Conservation (phyloP, 345 rosid species). For the Trapa bicornis region DNA sequence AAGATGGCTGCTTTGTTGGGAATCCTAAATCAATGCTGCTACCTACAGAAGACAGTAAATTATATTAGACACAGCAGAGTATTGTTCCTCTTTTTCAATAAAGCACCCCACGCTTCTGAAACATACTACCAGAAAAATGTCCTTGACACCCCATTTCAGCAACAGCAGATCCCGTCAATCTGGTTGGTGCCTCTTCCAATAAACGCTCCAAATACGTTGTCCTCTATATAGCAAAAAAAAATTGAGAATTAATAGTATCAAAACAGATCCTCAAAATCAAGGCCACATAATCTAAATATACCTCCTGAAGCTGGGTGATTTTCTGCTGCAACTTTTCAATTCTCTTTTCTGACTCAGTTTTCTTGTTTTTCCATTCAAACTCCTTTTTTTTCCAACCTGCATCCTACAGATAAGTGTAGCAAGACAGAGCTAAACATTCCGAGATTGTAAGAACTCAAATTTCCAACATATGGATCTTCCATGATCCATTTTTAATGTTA, state of each 20-base stretch:
- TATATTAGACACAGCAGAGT: not conserved
- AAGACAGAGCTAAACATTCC: not conserved
- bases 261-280: not conserved
- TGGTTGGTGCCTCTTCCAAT: conserved; percentile 18
- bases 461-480: not conserved
- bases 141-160: conserved; percentile 9
- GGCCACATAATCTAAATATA: conserved; percentile 12
- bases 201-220: conserved; percentile 22
- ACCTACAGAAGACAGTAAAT: not conserved
- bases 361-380: conserved; percentile 39
- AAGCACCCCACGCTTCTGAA: not conserved
- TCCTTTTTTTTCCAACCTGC: conserved; percentile 34
- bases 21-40: not conserved
- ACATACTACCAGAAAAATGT: conserved; percentile 20
- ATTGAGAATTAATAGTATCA: not conserved
- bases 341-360: conserved; percentile 23
- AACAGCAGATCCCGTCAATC: conserved; percentile 12
- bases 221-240: conserved; percentile 21
- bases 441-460: not conserved
- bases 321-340: conserved; percentile 12
- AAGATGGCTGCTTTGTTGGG: not conserved
- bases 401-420: conserved; percentile 18
- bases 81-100: not conserved
- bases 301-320: conserved; percentile 39
- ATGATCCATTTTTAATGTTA: not conserved